Evolutionary conservation across 2,329 filamentous ascomycete species (phyloP).

Genomic region (Alternaria burnsii): DNA sequence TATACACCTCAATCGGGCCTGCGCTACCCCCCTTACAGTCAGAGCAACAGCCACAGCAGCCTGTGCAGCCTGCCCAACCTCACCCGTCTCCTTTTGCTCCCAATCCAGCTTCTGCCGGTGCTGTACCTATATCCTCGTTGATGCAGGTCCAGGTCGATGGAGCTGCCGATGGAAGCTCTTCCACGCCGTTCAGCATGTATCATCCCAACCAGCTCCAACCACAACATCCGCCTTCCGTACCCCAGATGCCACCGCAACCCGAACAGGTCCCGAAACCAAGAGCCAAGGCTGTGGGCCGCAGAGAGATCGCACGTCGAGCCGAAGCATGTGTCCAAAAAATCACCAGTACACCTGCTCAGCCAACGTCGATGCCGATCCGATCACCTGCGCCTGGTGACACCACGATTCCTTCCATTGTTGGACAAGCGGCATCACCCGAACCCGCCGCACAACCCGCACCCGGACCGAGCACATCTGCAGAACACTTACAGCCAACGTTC

Average conservation of each 20-base stretch:
- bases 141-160: slow-evolving; percentile 48
- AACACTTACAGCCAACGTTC: slow-evolving; percentile 28
- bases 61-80: slow-evolving; percentile 20
- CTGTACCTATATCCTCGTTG: slow-evolving; percentile 41
- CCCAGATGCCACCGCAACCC: slow-evolving; percentile 26
- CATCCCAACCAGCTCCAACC: slow-evolving; percentile 37
- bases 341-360: slow-evolving; percentile 37
- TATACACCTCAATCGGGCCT: slow-evolving; percentile 74
- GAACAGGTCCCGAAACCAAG: slow-evolving; percentile 44
- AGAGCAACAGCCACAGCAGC: slow-evolving; percentile 46
- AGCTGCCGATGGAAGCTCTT: slow-evolving; percentile 21
- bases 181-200: slow-evolving; percentile 36
- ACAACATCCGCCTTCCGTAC: slow-evolving; percentile 23
- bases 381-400: slow-evolving; percentile 34
- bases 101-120: slow-evolving; percentile 15
- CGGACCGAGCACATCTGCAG: slow-evolving; percentile 14
- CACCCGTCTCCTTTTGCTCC: slow-evolving; percentile 11
- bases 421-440: slow-evolving; percentile 29
- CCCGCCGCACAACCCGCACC: slow-evolving; percentile 17
- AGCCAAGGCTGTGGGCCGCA: slow-evolving; percentile 66
- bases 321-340: slow-evolving; percentile 62
- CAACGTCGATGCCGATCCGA: slow-evolving; percentile 47
- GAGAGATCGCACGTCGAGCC: slow-evolving; percentile 67
- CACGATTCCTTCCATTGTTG: slow-evolving; percentile 22
- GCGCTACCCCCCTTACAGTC: slow-evolving; percentile 62